Conservation (phyloP, 495 filamentous ascomycete genomes). For the Clavariopsis aquatica region DNA sequence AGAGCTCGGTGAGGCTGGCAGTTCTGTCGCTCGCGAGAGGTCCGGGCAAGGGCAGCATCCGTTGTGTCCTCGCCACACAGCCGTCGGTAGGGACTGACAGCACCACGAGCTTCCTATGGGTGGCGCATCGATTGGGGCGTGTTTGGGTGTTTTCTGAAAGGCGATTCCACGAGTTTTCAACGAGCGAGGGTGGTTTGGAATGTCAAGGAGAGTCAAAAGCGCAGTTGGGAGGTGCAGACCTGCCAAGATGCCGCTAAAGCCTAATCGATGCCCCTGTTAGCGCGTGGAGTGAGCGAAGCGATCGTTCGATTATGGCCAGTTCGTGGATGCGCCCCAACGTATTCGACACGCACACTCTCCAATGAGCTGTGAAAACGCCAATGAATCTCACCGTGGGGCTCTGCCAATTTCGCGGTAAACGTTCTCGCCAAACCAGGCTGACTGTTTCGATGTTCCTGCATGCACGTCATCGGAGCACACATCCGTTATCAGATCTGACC, state of each 20-base stretch:
- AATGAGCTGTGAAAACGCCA: background rate
- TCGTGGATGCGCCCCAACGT: background rate
- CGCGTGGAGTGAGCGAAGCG: background rate
- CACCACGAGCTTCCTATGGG: slow-evolving; percentile 25
- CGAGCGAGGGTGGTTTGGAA: slow-evolving; percentile 25
- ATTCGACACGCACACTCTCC: background rate
- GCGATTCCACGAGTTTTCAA: slow-evolving; percentile 2
- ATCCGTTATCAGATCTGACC: slow-evolving; percentile 24
- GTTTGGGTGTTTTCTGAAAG: background rate
- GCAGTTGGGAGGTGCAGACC: slow-evolving; percentile 20
- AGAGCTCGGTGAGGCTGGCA: slow-evolving; percentile 26
- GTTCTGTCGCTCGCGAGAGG: slow-evolving; percentile 18
- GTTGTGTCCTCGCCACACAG: slow-evolving; percentile 25
- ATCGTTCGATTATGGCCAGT: background rate
- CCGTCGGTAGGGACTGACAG: slow-evolving; percentile 21
- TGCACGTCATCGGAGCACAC: slow-evolving; percentile 29
- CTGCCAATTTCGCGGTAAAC: background rate
- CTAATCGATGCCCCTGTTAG: slow-evolving; percentile 7
- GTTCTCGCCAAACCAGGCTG: background rate
- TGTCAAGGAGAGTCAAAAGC: slow-evolving; percentile 26
- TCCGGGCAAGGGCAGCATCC: slow-evolving; percentile 18
- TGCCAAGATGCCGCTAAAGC: slow-evolving; percentile 11
- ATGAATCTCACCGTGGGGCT: background rate
- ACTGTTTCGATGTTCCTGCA: slow-evolving; percentile 1
- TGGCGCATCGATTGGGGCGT: slow-evolving; percentile 23